Percentiles rank a stretch among this genome's conserved stretches.
These are phyloP conservation scores for Leptodontidium sp. DNA, from an alignment of 2,329 filamentous ascomycete species.

Conservation along the genomic window DNA sequence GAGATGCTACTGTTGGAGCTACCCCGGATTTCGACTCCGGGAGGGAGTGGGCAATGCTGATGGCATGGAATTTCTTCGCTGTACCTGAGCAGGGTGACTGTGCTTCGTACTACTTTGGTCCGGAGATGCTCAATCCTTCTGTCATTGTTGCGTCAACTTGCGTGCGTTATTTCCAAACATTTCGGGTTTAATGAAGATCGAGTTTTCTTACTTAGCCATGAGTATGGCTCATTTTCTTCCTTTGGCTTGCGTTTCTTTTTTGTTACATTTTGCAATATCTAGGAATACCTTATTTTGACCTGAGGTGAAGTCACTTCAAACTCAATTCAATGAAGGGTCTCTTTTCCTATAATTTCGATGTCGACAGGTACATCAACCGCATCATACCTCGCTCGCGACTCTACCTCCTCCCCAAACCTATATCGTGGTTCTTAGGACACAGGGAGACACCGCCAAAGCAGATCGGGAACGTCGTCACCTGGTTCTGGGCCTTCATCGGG, in stretches of 20 bases:
- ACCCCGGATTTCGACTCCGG: constrained; percentile 24
- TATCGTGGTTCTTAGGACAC: constrained; percentile 75
- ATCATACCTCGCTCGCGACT: constrained; percentile 72
- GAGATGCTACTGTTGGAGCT: background rate
- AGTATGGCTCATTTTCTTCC: background rate
- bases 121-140: constrained; percentile 38
- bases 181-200: background rate
- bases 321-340: background rate
- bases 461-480: constrained; percentile 65
- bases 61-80: background rate
- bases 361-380: constrained; percentile 80
- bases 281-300: background rate
- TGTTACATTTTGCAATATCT: no score
- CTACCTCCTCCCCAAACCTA: constrained; percentile 66
- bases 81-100: constrained; percentile 7
- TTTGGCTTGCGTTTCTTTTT: background rate
- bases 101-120: constrained; percentile 24
- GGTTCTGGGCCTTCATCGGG: constrained; percentile 71
- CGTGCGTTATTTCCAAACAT: constrained; percentile 1
- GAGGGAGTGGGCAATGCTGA: constrained; percentile 8
- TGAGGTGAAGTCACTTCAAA: background rate
- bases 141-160: constrained; percentile 31
- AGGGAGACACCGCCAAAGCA: constrained; percentile 50
- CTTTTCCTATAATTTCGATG: constrained; percentile 61
- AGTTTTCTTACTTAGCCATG: background rate